Conservation (phyloP, 768 basidiomycete genomes). For the Termitomyces sp. region DNA sequence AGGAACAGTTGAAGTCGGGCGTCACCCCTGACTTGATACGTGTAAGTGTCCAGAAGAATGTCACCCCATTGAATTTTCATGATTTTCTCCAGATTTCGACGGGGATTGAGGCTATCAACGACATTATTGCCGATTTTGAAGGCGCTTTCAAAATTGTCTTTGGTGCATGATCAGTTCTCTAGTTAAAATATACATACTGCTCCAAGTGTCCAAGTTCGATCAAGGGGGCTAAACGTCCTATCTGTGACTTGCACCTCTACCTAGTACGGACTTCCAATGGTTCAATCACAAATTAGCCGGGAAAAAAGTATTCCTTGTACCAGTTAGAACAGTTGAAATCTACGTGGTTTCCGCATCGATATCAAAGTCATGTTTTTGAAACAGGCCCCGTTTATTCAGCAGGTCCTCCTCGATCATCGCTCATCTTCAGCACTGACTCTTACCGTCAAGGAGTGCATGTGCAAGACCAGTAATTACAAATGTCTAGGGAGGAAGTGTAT, state of each 20-base stretch:
- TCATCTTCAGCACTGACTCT: too few relatives aligned
- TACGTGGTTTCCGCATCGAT: neutral
- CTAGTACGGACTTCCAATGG: neutral
- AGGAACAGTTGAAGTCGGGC: constrained; percentile 60
- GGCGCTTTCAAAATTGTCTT: neutral
- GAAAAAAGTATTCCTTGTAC: too few relatives aligned
- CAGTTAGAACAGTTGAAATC: too few relatives aligned
- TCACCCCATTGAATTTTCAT: neutral
- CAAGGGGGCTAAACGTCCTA: neutral
- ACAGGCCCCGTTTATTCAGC: neutral
- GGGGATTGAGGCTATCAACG: constrained; percentile 1
- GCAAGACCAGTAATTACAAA: too few relatives aligned
- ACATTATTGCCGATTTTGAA: constrained; percentile 4
- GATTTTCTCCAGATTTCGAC: neutral
- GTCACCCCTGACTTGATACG: constrained; percentile 74
- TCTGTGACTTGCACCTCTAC: neutral
- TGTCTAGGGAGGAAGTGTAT: too few relatives aligned
- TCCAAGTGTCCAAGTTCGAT: neutral
- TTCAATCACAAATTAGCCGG: neutral
- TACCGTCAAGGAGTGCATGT: too few relatives aligned
- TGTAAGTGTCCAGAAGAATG: constrained; percentile 27
- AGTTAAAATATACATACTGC: neutral
- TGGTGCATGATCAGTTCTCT: neutral
- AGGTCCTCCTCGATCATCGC: too few relatives aligned
- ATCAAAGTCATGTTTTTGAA: neutral